phyloP scores from a whole-genome alignment of 768 basidiomycete species.

The Multifurca ochricompacta region DNA sequence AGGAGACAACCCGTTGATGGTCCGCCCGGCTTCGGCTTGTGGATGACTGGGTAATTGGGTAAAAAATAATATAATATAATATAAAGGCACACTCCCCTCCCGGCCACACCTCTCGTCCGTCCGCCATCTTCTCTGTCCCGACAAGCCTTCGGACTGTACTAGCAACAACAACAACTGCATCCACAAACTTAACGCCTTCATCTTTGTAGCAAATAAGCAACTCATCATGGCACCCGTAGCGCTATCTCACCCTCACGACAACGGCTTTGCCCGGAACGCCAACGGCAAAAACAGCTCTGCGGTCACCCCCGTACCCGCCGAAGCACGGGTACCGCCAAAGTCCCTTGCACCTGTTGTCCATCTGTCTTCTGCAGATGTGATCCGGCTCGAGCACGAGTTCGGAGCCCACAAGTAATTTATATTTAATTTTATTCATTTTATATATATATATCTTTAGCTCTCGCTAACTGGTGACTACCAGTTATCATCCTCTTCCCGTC shows the following conservation, averaged over 20 bases:
- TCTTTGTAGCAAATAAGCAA: neutral
- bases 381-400: constrained; percentile 72
- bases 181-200: neutral
- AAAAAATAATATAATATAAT: too few species aligned
- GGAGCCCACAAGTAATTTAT: constrained; percentile 93
- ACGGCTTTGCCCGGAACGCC: constrained; percentile 2
- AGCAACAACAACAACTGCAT: neutral
- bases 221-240: constrained; percentile 14
- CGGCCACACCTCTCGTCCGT: too few species aligned
- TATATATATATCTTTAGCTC: neutral
- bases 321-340: neutral
- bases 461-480: constrained; percentile 29
- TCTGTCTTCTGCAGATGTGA: constrained; percentile 59
- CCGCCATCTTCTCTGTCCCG: neutral
- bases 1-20: neutral
- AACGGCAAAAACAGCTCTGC: constrained; percentile 18
- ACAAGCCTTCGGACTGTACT: neutral
- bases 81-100: too few species aligned
- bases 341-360: constrained; percentile 18
- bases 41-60: too few species aligned
- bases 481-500: constrained; percentile 92
- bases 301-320: neutral
- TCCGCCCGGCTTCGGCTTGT: constrained; percentile 7
- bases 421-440: constrained; percentile 30
- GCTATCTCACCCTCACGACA: constrained; percentile 5